A percentile compares a stretch with the other conserved stretches of the same genome.
Evolutionary conservation across 257 asterid genomes (phyloP).

Genomic region (Knoxia roxburghii): DNA sequence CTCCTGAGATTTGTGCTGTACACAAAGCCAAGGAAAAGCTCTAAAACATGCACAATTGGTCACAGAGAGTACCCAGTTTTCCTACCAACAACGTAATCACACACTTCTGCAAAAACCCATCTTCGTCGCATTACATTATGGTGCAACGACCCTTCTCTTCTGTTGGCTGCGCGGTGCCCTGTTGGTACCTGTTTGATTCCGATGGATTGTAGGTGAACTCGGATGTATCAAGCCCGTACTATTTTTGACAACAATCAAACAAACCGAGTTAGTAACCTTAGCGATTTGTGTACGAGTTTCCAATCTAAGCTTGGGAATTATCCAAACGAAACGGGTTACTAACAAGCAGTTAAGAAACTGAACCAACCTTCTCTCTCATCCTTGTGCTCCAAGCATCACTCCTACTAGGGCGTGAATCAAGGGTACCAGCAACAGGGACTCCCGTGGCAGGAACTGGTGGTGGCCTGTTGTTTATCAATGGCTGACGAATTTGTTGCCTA

Average conservation of each 20-base stretch:
- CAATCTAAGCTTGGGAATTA: too few species aligned
- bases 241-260: background rate
- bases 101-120: slow-evolving; percentile 20
- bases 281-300: background rate
- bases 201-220: slow-evolving; percentile 95
- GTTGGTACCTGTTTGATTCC: slow-evolving; percentile 67
- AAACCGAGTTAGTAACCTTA: slow-evolving; percentile 4
- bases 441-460: slow-evolving; percentile 71
- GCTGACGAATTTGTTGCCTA: slow-evolving; percentile 89
- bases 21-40: slow-evolving; percentile 13
- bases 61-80: slow-evolving; percentile 25
- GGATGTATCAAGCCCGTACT: slow-evolving; percentile 96
- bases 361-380: slow-evolving; percentile 87
- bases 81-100: background rate
- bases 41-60: slow-evolving; percentile 24
- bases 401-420: slow-evolving; percentile 87
- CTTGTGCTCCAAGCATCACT: slow-evolving; percentile 98
- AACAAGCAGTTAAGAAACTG: background rate
- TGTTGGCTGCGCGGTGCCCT: slow-evolving; percentile 50
- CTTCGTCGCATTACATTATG: slow-evolving; percentile 74
- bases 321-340: background rate
- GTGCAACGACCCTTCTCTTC: slow-evolving; percentile 77
- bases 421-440: slow-evolving; percentile 61
- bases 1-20: slow-evolving; percentile 19
- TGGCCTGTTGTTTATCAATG: slow-evolving; percentile 56